phyloP scores from a whole-genome alignment of 768 basidiomycete species.

The Hydnomerulius pinastri region DNA sequence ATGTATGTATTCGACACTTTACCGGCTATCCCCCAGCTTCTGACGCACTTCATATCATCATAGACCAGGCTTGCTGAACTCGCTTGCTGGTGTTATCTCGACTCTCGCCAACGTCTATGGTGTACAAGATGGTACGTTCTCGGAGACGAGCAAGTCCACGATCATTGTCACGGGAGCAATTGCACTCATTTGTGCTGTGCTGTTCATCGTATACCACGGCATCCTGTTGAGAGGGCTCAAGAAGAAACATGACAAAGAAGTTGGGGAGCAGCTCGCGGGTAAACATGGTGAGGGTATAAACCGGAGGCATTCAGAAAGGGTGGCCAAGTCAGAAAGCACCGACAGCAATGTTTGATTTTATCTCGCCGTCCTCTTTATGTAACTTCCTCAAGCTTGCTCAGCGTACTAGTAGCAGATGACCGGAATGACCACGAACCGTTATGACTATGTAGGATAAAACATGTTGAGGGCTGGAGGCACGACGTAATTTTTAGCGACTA shows the following conservation, averaged over 20 bases:
- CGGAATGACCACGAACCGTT: not conserved
- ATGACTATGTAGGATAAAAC: too few species aligned
- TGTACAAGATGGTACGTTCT: slow-evolving; percentile 44
- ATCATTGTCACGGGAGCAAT: slow-evolving; percentile 42
- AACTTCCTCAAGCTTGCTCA: too few species aligned
- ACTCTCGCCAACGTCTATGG: slow-evolving; percentile 50
- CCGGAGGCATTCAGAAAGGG: not conserved
- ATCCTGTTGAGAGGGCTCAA: not conserved
- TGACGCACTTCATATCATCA: not conserved
- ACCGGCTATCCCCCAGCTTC: not conserved
- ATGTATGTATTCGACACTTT: slow-evolving; percentile 34
- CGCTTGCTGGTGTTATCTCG: slow-evolving; percentile 52
- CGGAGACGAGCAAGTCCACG: slow-evolving; percentile 41
- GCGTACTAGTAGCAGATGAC: too few species aligned
- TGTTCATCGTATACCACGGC: not conserved
- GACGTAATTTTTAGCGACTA: too few species aligned
- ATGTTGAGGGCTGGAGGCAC: too few species aligned
- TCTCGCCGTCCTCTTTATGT: not conserved
- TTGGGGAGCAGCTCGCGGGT: not conserved
- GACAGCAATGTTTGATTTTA: not conserved
- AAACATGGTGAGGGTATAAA: not conserved
- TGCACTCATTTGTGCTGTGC: slow-evolving; percentile 25
- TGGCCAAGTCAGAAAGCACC: not conserved
- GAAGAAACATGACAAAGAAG: not conserved
- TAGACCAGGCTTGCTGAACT: slow-evolving; percentile 53